phyloP scores from a whole-genome alignment of 1,284 basidiomycete genomes.

The Kalmanozyma brasiliensis region DNA sequence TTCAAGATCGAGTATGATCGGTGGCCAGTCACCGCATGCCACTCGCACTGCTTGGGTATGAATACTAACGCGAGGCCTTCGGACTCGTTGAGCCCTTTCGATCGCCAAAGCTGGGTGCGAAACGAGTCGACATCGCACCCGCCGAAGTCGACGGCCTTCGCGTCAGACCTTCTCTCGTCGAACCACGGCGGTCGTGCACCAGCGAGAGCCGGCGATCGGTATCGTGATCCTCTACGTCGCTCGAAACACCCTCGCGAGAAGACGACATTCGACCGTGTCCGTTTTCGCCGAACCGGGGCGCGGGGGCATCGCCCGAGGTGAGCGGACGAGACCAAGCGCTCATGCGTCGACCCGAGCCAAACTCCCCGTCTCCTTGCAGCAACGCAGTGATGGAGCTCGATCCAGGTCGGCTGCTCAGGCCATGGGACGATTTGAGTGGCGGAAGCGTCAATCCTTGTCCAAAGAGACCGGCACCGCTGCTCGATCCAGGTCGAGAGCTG shows the following conservation, averaged over 20 bases:
- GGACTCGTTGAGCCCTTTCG: slow-evolving; percentile 27
- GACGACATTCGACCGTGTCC: slow-evolving; percentile 18
- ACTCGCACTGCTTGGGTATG: background rate
- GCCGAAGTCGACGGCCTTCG: slow-evolving; percentile 45
- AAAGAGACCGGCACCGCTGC: slow-evolving; percentile 9
- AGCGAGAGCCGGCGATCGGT: slow-evolving; percentile 31
- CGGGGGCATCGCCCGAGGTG: slow-evolving; percentile 33
- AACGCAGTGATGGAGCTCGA: slow-evolving; percentile 24
- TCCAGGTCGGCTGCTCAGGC: slow-evolving; percentile 19
- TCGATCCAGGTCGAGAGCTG: slow-evolving; percentile 33
- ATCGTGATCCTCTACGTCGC: slow-evolving; percentile 28
- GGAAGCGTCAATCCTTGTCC: slow-evolving; percentile 27
- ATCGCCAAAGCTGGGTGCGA: slow-evolving; percentile 25
- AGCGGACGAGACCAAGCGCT: slow-evolving; percentile 37
- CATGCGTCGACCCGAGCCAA: slow-evolving; percentile 6
- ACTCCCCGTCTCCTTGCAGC: slow-evolving; percentile 17
- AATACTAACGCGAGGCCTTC: slow-evolving; percentile 3
- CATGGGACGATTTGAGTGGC: slow-evolving; percentile 26
- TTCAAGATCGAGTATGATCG: no score
- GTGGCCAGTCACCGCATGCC: no score
- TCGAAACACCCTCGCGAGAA: slow-evolving; percentile 20
- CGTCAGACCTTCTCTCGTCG: slow-evolving; percentile 21
- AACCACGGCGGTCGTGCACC: slow-evolving; percentile 11
- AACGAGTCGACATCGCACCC: slow-evolving; percentile 40
- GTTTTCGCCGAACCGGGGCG: slow-evolving; percentile 24